Evolutionary conservation across 1,284 basidiomycete species (phyloP).

Genomic region (Ustilago lituana): DNA sequence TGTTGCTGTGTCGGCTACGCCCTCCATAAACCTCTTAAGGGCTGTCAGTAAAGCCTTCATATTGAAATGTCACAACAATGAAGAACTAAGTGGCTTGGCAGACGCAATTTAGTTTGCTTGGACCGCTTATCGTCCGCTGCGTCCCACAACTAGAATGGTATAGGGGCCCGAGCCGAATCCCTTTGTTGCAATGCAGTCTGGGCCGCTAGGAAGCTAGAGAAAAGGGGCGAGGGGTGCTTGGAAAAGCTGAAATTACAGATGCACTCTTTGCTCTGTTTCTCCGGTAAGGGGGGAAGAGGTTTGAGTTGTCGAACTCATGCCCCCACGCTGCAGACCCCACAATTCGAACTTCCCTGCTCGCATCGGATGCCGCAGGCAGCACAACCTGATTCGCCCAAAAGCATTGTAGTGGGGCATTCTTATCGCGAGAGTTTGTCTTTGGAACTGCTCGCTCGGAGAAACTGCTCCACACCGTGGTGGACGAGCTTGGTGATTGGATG

Average conservation of each 20-base stretch:
- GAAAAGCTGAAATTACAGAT: too few species aligned
- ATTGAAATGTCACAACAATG: not conserved
- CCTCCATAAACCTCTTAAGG: not conserved
- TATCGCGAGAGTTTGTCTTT: slow-evolving; percentile 9
- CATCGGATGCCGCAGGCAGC: slow-evolving; percentile 8
- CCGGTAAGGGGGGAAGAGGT: too few species aligned
- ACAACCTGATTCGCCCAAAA: slow-evolving; percentile 2
- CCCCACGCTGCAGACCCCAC: slow-evolving; percentile 12
- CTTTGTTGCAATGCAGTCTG: too few species aligned
- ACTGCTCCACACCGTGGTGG: not conserved
- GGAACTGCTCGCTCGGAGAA: slow-evolving; percentile 3
- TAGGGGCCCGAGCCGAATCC: too few species aligned
- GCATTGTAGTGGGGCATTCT: not conserved
- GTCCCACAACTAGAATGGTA: too few species aligned
- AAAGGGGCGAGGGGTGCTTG: too few species aligned
- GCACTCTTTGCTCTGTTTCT: too few species aligned
- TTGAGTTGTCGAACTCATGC: not conserved
- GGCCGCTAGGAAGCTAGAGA: too few species aligned
- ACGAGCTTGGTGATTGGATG: slow-evolving; percentile 1
- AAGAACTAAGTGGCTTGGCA: not conserved
- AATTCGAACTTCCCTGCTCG: slow-evolving; percentile 13
- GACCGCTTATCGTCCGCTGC: too few species aligned
- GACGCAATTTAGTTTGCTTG: not conserved
- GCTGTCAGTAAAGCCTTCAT: too few species aligned
- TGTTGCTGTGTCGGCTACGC: too few species aligned